Conservation (phyloP, 2,329 filamentous ascomycete genomes). For the Colletotrichum costaricense region DNA sequence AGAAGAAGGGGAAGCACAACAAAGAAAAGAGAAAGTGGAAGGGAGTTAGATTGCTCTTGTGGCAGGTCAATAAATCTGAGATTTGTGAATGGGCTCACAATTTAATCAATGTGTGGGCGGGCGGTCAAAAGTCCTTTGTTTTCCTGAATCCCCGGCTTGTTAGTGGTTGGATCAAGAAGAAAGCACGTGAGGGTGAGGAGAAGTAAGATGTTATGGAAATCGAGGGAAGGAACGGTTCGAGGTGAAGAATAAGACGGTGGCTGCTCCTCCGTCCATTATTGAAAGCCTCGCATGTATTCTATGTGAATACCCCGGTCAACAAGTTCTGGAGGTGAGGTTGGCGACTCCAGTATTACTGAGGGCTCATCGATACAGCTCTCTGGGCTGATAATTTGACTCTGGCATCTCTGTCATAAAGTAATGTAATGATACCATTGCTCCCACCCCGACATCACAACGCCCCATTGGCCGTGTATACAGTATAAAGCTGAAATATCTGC, state of each 20-base stretch:
- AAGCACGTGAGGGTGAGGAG: neutral
- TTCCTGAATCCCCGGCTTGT: neutral
- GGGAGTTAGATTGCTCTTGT: neutral
- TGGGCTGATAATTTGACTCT: too few relatives aligned
- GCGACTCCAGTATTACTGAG: too few relatives aligned
- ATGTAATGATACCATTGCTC: too few relatives aligned
- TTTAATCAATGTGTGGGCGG: neutral
- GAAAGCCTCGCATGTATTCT: neutral
- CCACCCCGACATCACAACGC: too few relatives aligned
- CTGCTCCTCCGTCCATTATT: neutral
- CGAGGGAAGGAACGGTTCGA: neutral
- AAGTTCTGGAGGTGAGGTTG: neutral
- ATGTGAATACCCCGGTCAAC: neutral
- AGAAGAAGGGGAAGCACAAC: neutral
- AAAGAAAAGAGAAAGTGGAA: neutral
- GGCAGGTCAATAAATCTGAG: neutral
- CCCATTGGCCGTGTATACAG: too few relatives aligned
- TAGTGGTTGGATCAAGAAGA: too few relatives aligned
- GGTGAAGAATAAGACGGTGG: neutral
- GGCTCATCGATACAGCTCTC: too few relatives aligned
- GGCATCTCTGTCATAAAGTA: too few relatives aligned
- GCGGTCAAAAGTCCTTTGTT: neutral
- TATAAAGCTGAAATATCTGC: too few relatives aligned
- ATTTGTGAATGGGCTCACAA: neutral
- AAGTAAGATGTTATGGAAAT: too few relatives aligned